Conservation (phyloP, 139 green algal species). For the Auxenochlorella protothecoides region DNA sequence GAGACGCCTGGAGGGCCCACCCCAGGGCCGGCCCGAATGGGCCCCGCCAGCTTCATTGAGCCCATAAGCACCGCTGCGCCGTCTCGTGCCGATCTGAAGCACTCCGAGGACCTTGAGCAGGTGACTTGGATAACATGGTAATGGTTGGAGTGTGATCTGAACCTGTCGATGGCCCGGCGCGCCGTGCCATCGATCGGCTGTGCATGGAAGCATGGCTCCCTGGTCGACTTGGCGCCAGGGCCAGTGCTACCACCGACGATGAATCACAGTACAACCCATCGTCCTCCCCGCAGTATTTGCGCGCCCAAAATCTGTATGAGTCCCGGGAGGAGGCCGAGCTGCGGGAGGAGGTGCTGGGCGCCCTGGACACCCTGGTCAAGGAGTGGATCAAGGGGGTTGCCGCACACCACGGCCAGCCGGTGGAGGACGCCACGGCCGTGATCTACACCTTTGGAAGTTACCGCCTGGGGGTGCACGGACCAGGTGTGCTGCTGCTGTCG, state of each 20-base stretch:
- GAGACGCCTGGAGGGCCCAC: too few relatives aligned
- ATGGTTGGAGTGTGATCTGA: too few relatives aligned
- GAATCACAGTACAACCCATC: too few relatives aligned
- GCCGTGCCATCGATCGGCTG: background rate
- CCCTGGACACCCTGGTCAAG: constrained; percentile 30
- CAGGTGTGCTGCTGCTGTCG: constrained; percentile 38
- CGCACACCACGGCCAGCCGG: constrained; percentile 3
- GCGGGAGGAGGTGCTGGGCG: constrained; percentile 40
- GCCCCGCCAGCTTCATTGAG: constrained; percentile 10
- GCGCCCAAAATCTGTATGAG: constrained; percentile 32
- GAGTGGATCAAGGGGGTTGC: constrained; percentile 39
- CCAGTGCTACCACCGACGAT: too few relatives aligned
- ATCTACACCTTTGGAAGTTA: constrained; percentile 95
- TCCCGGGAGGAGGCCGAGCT: constrained; percentile 23
- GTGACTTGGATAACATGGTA: background rate
- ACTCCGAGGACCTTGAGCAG: constrained; percentile 13
- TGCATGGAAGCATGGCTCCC: background rate
- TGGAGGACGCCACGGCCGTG: constrained; percentile 61
- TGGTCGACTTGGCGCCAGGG: background rate
- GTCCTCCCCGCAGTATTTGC: constrained; percentile 22
- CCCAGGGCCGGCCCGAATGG: too few relatives aligned
- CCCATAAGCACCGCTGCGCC: constrained; percentile 18
- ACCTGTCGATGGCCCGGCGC: too few relatives aligned
- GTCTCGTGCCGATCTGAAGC: constrained; percentile 11
- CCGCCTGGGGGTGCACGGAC: constrained; percentile 85